phyloP scores from a whole-genome alignment of 768 basidiomycete genomes.

The Phylloporus sp. region DNA sequence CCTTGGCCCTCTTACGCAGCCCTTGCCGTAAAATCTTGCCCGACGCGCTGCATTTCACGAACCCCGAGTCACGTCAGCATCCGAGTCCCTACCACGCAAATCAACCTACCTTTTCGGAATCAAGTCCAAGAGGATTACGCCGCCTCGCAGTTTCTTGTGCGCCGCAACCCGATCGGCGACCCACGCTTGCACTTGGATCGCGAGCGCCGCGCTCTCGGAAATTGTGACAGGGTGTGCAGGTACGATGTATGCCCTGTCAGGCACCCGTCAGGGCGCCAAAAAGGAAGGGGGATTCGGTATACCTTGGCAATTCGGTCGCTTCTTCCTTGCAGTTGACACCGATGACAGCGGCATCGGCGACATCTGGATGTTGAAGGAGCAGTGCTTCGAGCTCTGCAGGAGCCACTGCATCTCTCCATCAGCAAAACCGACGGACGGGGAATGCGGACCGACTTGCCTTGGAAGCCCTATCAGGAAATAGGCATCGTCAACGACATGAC shows the following conservation, averaged over 20 bases:
- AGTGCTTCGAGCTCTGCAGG: constrained; percentile 83
- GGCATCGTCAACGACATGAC: neutral
- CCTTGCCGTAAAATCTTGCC: constrained; percentile 85
- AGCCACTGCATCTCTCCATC: constrained; percentile 50
- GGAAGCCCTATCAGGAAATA: constrained; percentile 51
- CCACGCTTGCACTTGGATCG: constrained; percentile 57
- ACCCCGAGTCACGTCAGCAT: neutral
- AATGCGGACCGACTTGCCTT: constrained; percentile 41
- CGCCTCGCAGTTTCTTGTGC: constrained; percentile 79
- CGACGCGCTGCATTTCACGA: constrained; percentile 62
- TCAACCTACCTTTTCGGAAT: constrained; percentile 29
- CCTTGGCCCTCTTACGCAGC: constrained; percentile 61
- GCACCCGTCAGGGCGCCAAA: neutral
- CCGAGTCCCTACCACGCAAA: neutral
- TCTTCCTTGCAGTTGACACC: constrained; percentile 62
- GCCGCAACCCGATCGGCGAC: constrained; percentile 57
- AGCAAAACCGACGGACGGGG: neutral
- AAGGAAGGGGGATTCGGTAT: neutral
- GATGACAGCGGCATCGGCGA: constrained; percentile 79
- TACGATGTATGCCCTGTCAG: constrained; percentile 61
- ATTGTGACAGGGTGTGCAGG: constrained; percentile 14
- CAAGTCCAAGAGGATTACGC: constrained; percentile 52
- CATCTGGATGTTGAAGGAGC: constrained; percentile 65
- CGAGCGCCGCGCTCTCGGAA: constrained; percentile 32
- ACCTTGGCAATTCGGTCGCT: constrained; percentile 81